phyloP scores from a whole-genome alignment of 2,329 filamentous ascomycete genomes.

The Fusarium setosum region DNA sequence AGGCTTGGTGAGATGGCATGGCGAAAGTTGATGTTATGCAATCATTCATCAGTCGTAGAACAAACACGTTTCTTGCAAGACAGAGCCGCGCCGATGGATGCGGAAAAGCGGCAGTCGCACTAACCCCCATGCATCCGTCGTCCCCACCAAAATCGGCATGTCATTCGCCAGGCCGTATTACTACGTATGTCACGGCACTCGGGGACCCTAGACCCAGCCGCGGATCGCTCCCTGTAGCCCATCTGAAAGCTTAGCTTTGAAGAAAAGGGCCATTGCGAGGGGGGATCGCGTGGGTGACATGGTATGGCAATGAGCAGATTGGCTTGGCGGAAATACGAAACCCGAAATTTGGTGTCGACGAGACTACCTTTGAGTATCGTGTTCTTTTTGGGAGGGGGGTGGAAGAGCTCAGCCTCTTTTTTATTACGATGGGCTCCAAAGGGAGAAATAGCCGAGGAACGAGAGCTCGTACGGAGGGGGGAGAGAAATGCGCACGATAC shows the following conservation, averaged over 20 bases:
- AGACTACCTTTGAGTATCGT: too few species aligned
- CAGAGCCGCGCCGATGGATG: too few species aligned
- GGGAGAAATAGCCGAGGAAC: not conserved
- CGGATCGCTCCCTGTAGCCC: not conserved
- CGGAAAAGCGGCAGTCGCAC: too few species aligned
- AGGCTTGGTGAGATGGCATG: too few species aligned
- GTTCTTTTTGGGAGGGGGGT: too few species aligned
- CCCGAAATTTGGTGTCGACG: not conserved
- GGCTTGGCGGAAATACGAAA: not conserved
- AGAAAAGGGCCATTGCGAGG: not conserved
- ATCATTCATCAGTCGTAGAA: too few species aligned
- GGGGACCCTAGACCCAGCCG: not conserved
- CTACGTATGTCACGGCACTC: not conserved
- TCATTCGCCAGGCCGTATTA: not conserved
- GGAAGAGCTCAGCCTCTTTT: constrained; percentile 1
- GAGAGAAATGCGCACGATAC: not conserved
- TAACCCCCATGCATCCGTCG: too few species aligned
- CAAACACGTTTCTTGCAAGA: too few species aligned
- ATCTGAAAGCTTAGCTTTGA: constrained; percentile 1
- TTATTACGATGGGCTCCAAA: not conserved
- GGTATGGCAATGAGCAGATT: not conserved
- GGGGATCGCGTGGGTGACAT: too few species aligned
- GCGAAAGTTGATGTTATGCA: too few species aligned
- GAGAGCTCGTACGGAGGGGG: not conserved
- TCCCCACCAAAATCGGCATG: too few species aligned